phyloP scores from a whole-genome alignment of 768 basidiomycete species.

The Sporobolomyces pararoseus region DNA sequence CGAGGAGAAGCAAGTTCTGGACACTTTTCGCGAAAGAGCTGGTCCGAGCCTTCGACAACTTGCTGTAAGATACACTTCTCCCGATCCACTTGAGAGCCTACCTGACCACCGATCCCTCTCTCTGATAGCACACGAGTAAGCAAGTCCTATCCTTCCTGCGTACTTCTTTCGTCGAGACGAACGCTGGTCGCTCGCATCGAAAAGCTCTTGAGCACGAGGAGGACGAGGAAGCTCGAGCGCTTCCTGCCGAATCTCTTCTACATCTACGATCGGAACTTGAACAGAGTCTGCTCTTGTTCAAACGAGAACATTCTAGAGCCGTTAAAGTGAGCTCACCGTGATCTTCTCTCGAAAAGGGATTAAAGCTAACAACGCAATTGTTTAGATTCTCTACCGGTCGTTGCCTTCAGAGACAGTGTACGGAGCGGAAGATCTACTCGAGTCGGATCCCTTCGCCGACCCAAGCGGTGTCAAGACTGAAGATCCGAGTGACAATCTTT shows the following conservation, averaged over 20 bases:
- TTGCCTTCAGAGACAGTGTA: conserved; percentile 30
- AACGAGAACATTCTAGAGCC: conserved; percentile 41
- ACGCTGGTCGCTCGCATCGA: not conserved
- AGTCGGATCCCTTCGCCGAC: conserved; percentile 14
- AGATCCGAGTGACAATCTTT: conserved; percentile 41
- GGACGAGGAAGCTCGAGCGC: not conserved
- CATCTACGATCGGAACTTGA: conserved; percentile 44
- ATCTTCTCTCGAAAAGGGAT: too few species aligned
- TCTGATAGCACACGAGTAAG: conserved; percentile 20
- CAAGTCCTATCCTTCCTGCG: conserved; percentile 12
- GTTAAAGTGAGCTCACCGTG: conserved; percentile 33
- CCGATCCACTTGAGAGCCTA: too few species aligned
- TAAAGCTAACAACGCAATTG: too few species aligned
- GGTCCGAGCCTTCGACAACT: conserved; percentile 26
- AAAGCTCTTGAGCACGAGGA: conserved; percentile 4
- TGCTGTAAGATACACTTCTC: conserved; percentile 5
- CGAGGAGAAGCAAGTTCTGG: conserved; percentile 33
- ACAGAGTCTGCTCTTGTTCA: conserved; percentile 44
- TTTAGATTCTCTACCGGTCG: conserved; percentile 24
- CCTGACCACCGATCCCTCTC: not conserved
- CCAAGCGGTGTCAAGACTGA: not conserved
- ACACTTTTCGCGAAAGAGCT: conserved; percentile 28
- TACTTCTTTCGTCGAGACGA: conserved; percentile 25
- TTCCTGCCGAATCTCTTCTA: conserved; percentile 28
- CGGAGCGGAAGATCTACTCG: not conserved